Evolutionary conservation across 2,329 filamentous ascomycete genomes (phyloP).

Genomic region (Simplicillium aogashimaense): DNA sequence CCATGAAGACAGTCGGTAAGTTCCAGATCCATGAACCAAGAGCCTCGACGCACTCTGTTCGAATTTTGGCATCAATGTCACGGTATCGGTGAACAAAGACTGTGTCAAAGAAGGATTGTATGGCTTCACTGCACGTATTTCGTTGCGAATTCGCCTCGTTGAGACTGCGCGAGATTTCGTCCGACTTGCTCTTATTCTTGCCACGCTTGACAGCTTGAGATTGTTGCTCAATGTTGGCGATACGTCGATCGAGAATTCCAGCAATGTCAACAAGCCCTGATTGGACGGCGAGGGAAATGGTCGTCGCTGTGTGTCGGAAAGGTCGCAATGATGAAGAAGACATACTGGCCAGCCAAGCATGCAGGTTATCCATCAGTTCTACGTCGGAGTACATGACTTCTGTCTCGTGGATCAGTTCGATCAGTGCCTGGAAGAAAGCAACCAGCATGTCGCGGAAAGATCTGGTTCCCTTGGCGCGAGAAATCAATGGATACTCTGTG

Average conservation of each 20-base stretch:
- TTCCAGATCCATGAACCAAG: constrained; percentile 82
- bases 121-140: constrained; percentile 57
- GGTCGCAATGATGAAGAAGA: constrained; percentile 79
- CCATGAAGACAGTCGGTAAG: constrained; percentile 80
- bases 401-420: constrained; percentile 72
- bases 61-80: constrained; percentile 82
- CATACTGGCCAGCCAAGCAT: constrained; percentile 84
- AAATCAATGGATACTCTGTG: constrained; percentile 85
- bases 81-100: constrained; percentile 94
- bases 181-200: constrained; percentile 69
- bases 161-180: constrained; percentile 62
- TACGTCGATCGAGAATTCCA: constrained; percentile 57
- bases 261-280: constrained; percentile 68
- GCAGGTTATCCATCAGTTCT: constrained; percentile 76
- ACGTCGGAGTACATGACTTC: constrained; percentile 69
- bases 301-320: constrained; percentile 88
- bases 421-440: constrained; percentile 68
- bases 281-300: constrained; percentile 71
- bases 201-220: constrained; percentile 63
- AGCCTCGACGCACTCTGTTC: constrained; percentile 78
- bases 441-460: constrained; percentile 71
- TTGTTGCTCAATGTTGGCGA: constrained; percentile 69
- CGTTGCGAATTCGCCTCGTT: constrained; percentile 61
- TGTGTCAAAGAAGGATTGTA: constrained; percentile 82
- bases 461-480: constrained; percentile 64